Base-by-base conservation (phyloP, 177 flowering plant genomes). In the Telopea speciosissima region DNA sequence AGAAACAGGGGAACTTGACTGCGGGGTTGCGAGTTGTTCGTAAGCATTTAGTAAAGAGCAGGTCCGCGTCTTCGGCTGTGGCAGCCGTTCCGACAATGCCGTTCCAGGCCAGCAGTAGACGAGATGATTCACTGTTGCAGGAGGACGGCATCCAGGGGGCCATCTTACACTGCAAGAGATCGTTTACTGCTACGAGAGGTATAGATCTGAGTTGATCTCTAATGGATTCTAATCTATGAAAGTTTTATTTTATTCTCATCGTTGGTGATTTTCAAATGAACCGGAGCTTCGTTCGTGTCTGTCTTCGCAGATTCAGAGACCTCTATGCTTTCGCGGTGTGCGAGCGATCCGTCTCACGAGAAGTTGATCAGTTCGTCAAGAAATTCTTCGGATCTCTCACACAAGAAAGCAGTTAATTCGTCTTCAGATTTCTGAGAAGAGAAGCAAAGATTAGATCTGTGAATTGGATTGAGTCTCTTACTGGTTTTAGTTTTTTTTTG, bases 81-180 rank as follows among this genome's bases (percentile, higher is more conserved):
- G 86, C 82, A 21, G 85, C 86, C 16, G 83, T 73, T 8, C 70
- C 83, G 1, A 24, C 82, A 42, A 71, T 44, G 12, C 25, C 71
- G 13, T 65, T 24, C 24, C 40, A 70, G 36, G 65, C 85, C 12
- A 76, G 63, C 12, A 76, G 63, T 63, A 83, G 91, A 67, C 77
- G 89, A 31, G 97, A 92, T 62, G 97, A 94, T 77, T 94, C 99
- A 42, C 77, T 92, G 68, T 42, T 88, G 78, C 89, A 94, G 75
- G 90, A 94, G 71, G 99, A 94, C 68, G 93, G 92, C 24, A 94
- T 94, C 61, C 96, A 94, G 56, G 71, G 97, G 67, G 99, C 98
- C 72, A 92, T 94, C 70, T 72, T 89, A 9, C 98, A 94, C 65
- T 94, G 98, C 85, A 94, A 94, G 75, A 79, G 86, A 72, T 92